Percentiles rank a stretch among this genome's conserved stretches.
These are phyloP conservation scores for Zymoseptoria tritici DNA, from an alignment of 2,329 filamentous ascomycete species.

Conservation along the genomic window DNA sequence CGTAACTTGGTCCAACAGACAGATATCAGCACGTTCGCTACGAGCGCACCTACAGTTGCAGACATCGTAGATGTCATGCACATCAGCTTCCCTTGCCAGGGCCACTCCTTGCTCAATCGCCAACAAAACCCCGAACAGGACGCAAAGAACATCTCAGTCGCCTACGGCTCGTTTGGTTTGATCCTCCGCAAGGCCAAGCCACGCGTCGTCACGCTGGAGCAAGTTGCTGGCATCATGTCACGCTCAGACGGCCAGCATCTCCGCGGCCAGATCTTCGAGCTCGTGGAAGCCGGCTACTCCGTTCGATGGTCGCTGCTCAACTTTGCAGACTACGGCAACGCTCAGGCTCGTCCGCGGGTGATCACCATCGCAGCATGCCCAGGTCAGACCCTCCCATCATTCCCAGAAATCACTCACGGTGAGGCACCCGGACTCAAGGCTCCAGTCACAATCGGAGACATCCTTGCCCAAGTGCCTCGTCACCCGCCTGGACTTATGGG, in stretches of 20 bases:
- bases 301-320: slow-evolving; percentile 59
- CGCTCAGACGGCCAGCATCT: slow-evolving; percentile 48
- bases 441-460: slow-evolving; percentile 36
- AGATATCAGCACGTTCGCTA: slow-evolving; percentile 41
- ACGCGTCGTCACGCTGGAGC: slow-evolving; percentile 67
- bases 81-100: slow-evolving; percentile 70
- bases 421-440: slow-evolving; percentile 23
- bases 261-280: slow-evolving; percentile 52
- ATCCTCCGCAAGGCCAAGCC: slow-evolving; percentile 55
- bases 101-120: slow-evolving; percentile 61
- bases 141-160: background rate
- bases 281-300: slow-evolving; percentile 60
- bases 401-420: slow-evolving; percentile 43
- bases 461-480: slow-evolving; percentile 25
- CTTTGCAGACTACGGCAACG: slow-evolving; percentile 43
- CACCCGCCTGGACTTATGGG: slow-evolving; percentile 17
- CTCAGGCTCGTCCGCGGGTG: slow-evolving; percentile 42
- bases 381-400: slow-evolving; percentile 60
- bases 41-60: slow-evolving; percentile 24
- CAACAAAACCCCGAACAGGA: background rate
- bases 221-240: slow-evolving; percentile 60
- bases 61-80: slow-evolving; percentile 59
- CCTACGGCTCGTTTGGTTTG: background rate
- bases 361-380: slow-evolving; percentile 52
- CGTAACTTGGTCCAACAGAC: slow-evolving; percentile 12